Conservation (phyloP, 2,329 filamentous ascomycete species). For the Pseudocercospora ulei region DNA sequence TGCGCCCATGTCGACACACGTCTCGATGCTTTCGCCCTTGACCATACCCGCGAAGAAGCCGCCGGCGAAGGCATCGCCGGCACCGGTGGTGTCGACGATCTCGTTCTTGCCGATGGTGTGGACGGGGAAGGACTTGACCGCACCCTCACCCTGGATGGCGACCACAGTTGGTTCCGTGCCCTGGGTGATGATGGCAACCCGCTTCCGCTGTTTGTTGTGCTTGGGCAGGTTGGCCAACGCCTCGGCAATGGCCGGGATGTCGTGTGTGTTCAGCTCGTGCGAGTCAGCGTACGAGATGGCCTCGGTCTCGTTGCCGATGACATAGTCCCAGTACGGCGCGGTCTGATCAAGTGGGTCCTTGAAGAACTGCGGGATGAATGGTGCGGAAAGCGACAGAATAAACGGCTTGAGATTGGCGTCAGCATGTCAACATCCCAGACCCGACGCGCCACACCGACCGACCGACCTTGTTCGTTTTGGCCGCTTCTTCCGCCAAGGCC, state of each 20-base stretch:
- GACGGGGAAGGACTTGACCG: slow-evolving; percentile 68
- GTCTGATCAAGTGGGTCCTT: slow-evolving; percentile 84
- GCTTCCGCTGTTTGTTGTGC: slow-evolving; percentile 74
- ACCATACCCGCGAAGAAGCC: slow-evolving; percentile 86
- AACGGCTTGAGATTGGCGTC: slow-evolving; percentile 48
- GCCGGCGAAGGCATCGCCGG: slow-evolving; percentile 89
- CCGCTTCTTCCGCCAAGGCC: slow-evolving; percentile 83
- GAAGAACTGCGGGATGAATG: slow-evolving; percentile 96
- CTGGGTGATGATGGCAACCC: slow-evolving; percentile 87
- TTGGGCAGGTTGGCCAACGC: slow-evolving; percentile 80
- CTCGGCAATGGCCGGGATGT: slow-evolving; percentile 76
- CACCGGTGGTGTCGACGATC: slow-evolving; percentile 95
- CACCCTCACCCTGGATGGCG: slow-evolving; percentile 51
- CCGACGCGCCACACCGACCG: slow-evolving; percentile 14
- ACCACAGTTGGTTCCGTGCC: slow-evolving; percentile 85
- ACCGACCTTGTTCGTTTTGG: slow-evolving; percentile 68
- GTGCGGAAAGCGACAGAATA: slow-evolving; percentile 82
- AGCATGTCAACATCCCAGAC: slow-evolving; percentile 15
- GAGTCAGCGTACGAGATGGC: slow-evolving; percentile 76
- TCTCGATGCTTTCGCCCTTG: slow-evolving; percentile 68
- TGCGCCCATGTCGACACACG: slow-evolving; percentile 80
- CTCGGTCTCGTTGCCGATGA: slow-evolving; percentile 96
- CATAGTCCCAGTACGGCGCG: slow-evolving; percentile 85
- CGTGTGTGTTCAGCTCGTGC: slow-evolving; percentile 62
- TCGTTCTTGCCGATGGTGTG: slow-evolving; percentile 63